Evolutionary conservation across 495 filamentous ascomycete species (phyloP), one percentile per base, ranked within the genome.

Genomic region (Poronia punctata): DNA sequence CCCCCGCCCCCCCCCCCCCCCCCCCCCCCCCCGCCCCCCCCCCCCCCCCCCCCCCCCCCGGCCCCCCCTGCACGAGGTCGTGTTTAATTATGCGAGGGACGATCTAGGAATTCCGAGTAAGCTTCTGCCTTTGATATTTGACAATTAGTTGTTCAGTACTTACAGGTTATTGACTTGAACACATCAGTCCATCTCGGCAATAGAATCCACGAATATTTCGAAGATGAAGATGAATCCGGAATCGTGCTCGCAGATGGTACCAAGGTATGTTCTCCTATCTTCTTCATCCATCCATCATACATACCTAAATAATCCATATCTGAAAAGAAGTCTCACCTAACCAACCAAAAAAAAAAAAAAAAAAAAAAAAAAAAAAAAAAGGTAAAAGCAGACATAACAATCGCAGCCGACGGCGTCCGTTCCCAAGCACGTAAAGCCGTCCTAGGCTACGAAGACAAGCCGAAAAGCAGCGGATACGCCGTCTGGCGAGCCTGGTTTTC

Each of bases 401-500:
- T 82, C 28, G 74, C 73, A 6, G 70, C 73, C 1, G 78, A 82
- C 36, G 78, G 78, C 1, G 76, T 82, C 7, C 64, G 75, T 18
- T 77, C 72, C 12, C 77, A 72, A 49, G 76, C 76, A 3, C 63
- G 76, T 14, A 69, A 76, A 45, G 53, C 74, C 1, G 76, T 82
- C 6, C 59, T 78, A 2, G 78, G 77, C 20, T 77, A 77, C 29
- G 67, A 71, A 15, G 75, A 79, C 42, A 74, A 74, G 50, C 74
- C 76, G 0, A 76, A 78, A 54, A 68, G 64, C 27, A 73, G 67
- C 37, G 77, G 76, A 0, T 78, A 79, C 39, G 76, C 76, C 0
- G 70, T 79, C 0, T 82, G 64, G 59, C 58, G 76, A 17, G 67
- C 77, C n/a, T 80, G 77, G 73, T 74, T 80, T 46, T 49, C 70